Conservation (phyloP, 345 rosid species). For the Eucalyptus virginea region DNA sequence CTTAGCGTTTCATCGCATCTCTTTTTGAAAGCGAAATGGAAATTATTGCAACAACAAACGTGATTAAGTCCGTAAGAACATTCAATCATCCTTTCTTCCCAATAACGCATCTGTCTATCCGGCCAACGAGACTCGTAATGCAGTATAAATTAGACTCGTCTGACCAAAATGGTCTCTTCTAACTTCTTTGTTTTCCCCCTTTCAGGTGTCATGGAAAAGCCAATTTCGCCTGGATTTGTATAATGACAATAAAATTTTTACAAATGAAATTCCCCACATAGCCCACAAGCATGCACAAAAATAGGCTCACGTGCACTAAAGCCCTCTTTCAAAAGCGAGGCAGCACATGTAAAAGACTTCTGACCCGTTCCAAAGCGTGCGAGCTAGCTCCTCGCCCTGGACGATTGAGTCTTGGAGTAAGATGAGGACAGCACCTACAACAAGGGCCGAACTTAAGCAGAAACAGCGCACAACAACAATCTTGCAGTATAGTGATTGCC, state of each 20-base stretch:
- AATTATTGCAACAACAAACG: not conserved
- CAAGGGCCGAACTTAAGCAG: not conserved
- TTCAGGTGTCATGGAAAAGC: not conserved
- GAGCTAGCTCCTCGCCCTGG: conserved; percentile 40
- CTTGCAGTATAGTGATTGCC: not conserved
- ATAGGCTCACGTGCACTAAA: not conserved
- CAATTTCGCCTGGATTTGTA: not conserved
- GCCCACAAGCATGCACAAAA: not conserved
- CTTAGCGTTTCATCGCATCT: not conserved
- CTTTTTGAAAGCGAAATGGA: not conserved
- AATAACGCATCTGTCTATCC: not conserved
- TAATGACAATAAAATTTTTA: not conserved
- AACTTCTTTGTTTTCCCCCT: not conserved
- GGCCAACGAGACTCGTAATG: not conserved
- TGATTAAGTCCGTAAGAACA: not conserved
- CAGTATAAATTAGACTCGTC: not conserved
- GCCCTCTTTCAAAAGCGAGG: not conserved
- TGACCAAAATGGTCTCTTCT: not conserved
- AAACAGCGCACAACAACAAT: not conserved
- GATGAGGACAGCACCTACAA: conserved; percentile 79
- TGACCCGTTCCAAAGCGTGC: not conserved
- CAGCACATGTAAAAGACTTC: not conserved
- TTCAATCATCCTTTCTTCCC: not conserved
- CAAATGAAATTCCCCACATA: not conserved
- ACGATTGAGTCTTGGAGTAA: conserved; percentile 62